A percentile compares a stretch with the other conserved stretches of the same genome.
These are phyloP conservation scores for Cordyceps fumosorosea DNA, from an alignment of 2,329 filamentous ascomycete genomes.

Conservation along the genomic window DNA sequence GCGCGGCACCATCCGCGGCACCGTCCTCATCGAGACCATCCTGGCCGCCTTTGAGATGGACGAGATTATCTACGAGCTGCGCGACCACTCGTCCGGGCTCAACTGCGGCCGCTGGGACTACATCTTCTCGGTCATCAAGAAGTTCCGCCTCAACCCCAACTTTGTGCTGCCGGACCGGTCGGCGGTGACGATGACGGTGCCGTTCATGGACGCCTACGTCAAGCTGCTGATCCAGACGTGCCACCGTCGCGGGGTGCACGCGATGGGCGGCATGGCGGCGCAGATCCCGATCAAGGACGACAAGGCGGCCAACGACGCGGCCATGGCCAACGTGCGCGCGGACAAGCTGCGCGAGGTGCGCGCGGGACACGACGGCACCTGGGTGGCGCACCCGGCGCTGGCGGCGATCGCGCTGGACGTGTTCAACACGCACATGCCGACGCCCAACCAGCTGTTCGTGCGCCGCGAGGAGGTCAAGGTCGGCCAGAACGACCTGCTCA, in stretches of 20 bases:
- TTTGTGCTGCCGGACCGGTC: constrained; percentile 91
- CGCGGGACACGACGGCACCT: constrained; percentile 92
- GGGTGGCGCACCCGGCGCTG: constrained; percentile 94
- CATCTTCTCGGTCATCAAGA: constrained; percentile 99
- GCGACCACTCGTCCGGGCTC: constrained; percentile 90
- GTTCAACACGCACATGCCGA: constrained; percentile 98
- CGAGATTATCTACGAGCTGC: constrained; percentile 98
- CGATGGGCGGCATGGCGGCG: constrained; percentile 97
- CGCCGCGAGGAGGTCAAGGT: constrained; percentile 86
- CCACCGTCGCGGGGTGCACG: constrained; percentile 93
- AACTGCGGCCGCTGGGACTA: constrained; percentile 99
- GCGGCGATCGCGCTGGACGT: constrained; percentile 82
- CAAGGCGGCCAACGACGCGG: constrained; percentile 80
- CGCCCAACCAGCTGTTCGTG: constrained; percentile 90
- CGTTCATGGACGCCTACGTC: constrained; percentile 96
- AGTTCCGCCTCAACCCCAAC: constrained; percentile 89
- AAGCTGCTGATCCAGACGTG: constrained; percentile 97
- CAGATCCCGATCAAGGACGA: constrained; percentile 99
- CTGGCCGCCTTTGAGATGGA: constrained; percentile 99
- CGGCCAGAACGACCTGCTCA: constrained; percentile 82
- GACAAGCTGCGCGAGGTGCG: constrained; percentile 96
- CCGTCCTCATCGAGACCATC: constrained; percentile 96
- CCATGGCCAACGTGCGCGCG: constrained; percentile 86
- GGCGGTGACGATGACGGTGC: constrained; percentile 92
- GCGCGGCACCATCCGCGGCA: constrained; percentile 87